Base-by-base conservation (phyloP, 768 basidiomycete species). In the Suillus subalutaceus region DNA sequence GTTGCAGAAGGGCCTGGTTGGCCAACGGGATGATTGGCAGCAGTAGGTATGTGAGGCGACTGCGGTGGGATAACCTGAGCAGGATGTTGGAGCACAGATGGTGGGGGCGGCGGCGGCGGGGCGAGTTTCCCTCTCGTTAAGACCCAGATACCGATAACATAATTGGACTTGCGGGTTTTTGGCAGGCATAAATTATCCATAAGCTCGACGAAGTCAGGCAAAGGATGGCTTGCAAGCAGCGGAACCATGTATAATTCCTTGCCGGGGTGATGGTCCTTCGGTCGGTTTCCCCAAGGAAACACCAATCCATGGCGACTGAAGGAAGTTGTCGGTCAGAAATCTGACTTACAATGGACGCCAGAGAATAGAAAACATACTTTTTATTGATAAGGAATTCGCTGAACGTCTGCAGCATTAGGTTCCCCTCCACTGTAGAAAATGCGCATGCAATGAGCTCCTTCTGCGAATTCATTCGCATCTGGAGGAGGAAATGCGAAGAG, bases 211-310 rank as follows among this genome's bases (percentile, higher is more conserved):
- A 88, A 96, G 66, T 96, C 95, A 1, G 95, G 95, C 2, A 96
- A 78, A 0, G 88, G 82, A 60, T 90, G 84, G 37, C 78, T 82
- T 30, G 90, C 82, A 26, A 83, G 80, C 18, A 97, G 78, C 2
- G 95, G 95, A 20, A 96, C 84, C 69, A 96, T 85, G 71, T 97
- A 97, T 43, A 96, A 78, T 74, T 97, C 95, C 64, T 91, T 90
- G 41, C 94, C 94, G 48, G 91, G 90, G 64, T 86, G 83, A 71
- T 86, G 79, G 13, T 93, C 90, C 69, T 90, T 89, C 10, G 91
- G 89, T 48, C 86, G 84, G 57, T 81, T 81, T 1, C 93, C 91
- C 93, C 93, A 95, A 10, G 93, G 93, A 68, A 94, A 94, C 23
- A 94, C 86, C 26, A 95, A 83, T 12, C 91, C 93, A 74, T 95